A percentile compares a stretch with the other conserved stretches of the same genome.
Conservation (phyloP, 768 basidiomycete genomes). For the Tephrocybe sp. region DNA sequence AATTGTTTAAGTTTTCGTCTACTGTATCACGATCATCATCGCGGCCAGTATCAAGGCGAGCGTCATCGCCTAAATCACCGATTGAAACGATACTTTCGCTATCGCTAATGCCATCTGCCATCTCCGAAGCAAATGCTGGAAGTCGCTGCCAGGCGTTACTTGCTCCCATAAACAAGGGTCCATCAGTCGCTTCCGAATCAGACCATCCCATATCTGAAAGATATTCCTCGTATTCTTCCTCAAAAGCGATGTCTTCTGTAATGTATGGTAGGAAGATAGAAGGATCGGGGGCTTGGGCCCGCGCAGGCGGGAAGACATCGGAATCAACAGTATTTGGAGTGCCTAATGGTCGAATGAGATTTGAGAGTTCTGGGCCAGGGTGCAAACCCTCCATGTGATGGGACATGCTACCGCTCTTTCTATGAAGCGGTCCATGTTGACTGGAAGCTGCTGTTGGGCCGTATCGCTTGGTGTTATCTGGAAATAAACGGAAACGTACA, state of each 20-base stretch:
- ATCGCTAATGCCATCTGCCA: conserved; percentile 89
- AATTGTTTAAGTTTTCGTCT: conserved; percentile 89
- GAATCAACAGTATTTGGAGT: conserved; percentile 78
- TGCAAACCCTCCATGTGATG: conserved; percentile 76
- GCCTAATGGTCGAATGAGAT: conserved; percentile 70
- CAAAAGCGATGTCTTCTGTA: conserved; percentile 91
- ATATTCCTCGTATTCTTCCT: conserved; percentile 96
- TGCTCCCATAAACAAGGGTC: conserved; percentile 34
- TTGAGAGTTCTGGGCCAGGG: conserved; percentile 70
- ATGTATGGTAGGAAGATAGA: conserved; percentile 88
- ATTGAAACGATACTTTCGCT: conserved; percentile 92
- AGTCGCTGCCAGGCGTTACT: conserved; percentile 81
- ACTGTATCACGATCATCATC: conserved; percentile 63
- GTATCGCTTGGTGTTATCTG: conserved; percentile 92
- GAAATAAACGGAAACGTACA: neutral
- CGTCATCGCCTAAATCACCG: conserved; percentile 82
- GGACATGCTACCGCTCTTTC: conserved; percentile 81
- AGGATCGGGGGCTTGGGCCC: conserved; percentile 81
- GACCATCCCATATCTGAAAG: conserved; percentile 83
- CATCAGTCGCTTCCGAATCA: conserved; percentile 48
- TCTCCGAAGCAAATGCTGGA: conserved; percentile 72
- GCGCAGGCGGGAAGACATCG: conserved; percentile 94
- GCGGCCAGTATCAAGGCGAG: conserved; percentile 57
- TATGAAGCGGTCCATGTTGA: conserved; percentile 56
- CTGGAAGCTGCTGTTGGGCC: conserved; percentile 53